These are phyloP conservation scores for Myxozyma udenii DNA, from an alignment of 805 yeast genomes.

Conservation along the genomic window DNA sequence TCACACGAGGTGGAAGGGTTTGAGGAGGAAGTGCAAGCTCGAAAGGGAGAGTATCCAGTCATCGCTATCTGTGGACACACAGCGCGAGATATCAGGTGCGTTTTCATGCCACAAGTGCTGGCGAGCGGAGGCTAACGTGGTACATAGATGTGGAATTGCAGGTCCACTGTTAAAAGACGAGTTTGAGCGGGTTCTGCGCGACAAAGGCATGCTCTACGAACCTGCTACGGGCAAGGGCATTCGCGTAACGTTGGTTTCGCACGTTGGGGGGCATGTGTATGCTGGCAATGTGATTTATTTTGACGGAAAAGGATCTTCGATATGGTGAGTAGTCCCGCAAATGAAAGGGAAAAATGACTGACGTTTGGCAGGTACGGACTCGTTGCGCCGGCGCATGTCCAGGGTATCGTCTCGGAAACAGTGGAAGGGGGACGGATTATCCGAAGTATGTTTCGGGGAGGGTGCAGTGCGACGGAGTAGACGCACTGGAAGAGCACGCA, in stretches of 20 bases:
- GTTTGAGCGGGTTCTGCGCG: slow-evolving; percentile 44
- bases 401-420: slow-evolving; percentile 59
- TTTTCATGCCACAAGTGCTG: too few species aligned
- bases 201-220: slow-evolving; percentile 38
- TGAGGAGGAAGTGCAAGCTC: slow-evolving; percentile 7
- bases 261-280: slow-evolving; percentile 81
- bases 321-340: slow-evolving; percentile 13
- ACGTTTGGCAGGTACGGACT: slow-evolving; percentile 68
- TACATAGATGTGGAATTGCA: slow-evolving; percentile 58
- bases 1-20: slow-evolving; percentile 35
- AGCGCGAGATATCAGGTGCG: slow-evolving; percentile 48
- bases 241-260: slow-evolving; percentile 58
- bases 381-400: slow-evolving; percentile 63
- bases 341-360: neutral
- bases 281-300: slow-evolving; percentile 77
- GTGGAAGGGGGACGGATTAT: slow-evolving; percentile 51
- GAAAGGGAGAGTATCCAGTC: slow-evolving; percentile 30
- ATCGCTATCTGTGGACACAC: slow-evolving; percentile 66
- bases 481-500: too few species aligned
- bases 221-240: slow-evolving; percentile 11
- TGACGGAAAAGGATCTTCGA: slow-evolving; percentile 43
- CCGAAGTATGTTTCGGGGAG: slow-evolving; percentile 48
- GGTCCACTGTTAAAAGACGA: slow-evolving; percentile 59
- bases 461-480: neutral
- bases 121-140: neutral